These are phyloP conservation scores for Oropetium thomaeum DNA, from an alignment of 176 grass and related monocot species.

Conservation along the genomic window DNA sequence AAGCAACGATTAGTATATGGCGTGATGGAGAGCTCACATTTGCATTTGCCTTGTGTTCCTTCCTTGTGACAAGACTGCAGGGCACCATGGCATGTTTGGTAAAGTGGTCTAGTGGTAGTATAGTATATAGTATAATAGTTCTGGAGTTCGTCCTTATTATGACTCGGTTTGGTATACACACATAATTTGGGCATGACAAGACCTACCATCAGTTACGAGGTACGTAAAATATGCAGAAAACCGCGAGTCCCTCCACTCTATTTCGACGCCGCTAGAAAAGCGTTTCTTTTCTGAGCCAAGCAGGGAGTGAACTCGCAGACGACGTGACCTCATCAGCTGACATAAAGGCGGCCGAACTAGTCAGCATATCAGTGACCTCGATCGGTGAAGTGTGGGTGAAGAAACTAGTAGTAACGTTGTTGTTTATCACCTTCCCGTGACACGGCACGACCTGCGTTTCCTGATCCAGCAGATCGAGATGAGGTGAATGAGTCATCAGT, in stretches of 20 bases:
- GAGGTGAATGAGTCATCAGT: not conserved
- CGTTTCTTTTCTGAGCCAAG: conserved; percentile 13
- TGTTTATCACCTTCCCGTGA: not conserved
- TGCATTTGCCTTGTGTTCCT: not conserved
- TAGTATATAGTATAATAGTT: not conserved
- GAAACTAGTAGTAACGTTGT: conserved; percentile 34
- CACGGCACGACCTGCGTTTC: not conserved
- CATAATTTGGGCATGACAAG: not conserved
- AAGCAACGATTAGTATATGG: conserved; percentile 27
- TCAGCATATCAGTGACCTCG: conserved; percentile 15
- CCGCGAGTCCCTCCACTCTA: not conserved
- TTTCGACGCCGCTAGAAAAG: conserved; percentile 1
- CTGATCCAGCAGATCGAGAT: not conserved
- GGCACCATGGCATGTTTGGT: not conserved
- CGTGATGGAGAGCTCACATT: not conserved
- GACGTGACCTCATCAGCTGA: conserved; percentile 16
- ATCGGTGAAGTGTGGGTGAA: conserved; percentile 29
- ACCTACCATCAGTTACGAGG: no score
- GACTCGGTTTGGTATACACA: not conserved
- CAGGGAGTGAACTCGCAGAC: not conserved
- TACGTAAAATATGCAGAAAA: not conserved
- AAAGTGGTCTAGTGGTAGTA: not conserved
- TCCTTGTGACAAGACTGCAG: not conserved
- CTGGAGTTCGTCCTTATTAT: not conserved
- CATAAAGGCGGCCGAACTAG: not conserved